Base-by-base conservation (phyloP, 768 basidiomycete genomes). In the Mrakia blollopis region DNA sequence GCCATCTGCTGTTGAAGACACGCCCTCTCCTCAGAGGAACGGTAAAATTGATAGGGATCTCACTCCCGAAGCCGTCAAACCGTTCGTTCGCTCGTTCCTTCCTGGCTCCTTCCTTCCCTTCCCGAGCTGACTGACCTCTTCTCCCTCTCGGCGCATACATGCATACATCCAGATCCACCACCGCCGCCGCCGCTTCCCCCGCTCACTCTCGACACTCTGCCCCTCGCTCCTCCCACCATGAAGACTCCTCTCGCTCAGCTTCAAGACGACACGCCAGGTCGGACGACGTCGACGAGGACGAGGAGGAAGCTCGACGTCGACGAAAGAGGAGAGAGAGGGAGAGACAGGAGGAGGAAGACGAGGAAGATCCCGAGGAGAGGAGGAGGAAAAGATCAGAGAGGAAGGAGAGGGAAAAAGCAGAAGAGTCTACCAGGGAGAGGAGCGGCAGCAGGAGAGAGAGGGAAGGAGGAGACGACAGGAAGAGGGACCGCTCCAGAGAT, bases 301-400 rank as follows among this genome's bases (percentile, higher is more conserved):
- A 76, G 28, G 75, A 76, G 39, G 76, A 77, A 37, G 71, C 76
- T 39, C 76, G 75, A 47, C 60, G 77, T 44, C 30, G 74, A 39
- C 81, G 88, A 71, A 88, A 89, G 50, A 88, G 90, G 73, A 84
- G 84, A 68, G 92, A 93, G 82, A 87, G 91, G 82, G 91, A 88
- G 83, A 86, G 86, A 79, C 71, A 47, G 10, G 76, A 79, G 16
- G 79, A 80, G 44, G 80, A 81, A 3, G 79, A 79, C 11, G 72
- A 77, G 21, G 67, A 74, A 25, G 78, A 74, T 60, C 75, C 73
- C 44, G 73, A 79, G 28, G 78, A 80, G 68, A 76, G 77, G 30
- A 67, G 75, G 69, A 39, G 73, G 68, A 52, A 71, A 44, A 44
- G 79, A 73, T 21, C 77, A 6, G 73, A 74, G 67, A 68, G 73